These are phyloP conservation scores for Colletotrichum tabaci DNA, from an alignment of 2,329 filamentous ascomycete species.

Conservation along the genomic window DNA sequence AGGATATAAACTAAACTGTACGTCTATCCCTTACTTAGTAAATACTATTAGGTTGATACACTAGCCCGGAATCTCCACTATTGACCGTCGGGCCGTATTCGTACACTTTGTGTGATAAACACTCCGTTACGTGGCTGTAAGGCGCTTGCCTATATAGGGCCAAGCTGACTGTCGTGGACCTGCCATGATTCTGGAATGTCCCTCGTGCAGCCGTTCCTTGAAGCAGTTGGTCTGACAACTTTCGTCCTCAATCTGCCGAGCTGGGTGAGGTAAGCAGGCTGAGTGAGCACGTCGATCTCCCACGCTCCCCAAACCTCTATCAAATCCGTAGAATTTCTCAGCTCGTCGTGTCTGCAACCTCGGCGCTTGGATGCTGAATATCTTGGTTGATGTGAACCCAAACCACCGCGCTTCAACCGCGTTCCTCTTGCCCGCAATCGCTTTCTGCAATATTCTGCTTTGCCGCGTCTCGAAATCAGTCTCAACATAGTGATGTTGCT, in stretches of 20 bases:
- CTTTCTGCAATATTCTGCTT: background rate
- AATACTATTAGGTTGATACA: background rate
- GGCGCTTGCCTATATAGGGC: background rate
- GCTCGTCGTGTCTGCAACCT: background rate
- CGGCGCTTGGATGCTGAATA: background rate
- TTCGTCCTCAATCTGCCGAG: background rate
- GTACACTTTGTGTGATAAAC: background rate
- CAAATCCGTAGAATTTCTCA: background rate
- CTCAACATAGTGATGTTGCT: background rate
- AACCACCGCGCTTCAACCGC: background rate
- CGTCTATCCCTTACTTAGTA: background rate
- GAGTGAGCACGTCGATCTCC: background rate
- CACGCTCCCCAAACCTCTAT: background rate
- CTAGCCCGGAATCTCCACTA: background rate
- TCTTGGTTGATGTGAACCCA: background rate
- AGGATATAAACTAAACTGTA: background rate
- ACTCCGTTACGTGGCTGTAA: background rate
- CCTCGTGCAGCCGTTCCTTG: constrained; percentile 21
- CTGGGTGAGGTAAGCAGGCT: constrained; percentile 8
- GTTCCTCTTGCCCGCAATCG: background rate
- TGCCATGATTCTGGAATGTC: constrained; percentile 14
- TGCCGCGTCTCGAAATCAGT: background rate
- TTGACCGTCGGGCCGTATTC: background rate
- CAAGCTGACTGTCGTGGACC: background rate
- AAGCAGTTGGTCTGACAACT: constrained; percentile 15